Base-by-base conservation (phyloP, 2,329 filamentous ascomycete species). In the Cercospora brassicicola region DNA sequence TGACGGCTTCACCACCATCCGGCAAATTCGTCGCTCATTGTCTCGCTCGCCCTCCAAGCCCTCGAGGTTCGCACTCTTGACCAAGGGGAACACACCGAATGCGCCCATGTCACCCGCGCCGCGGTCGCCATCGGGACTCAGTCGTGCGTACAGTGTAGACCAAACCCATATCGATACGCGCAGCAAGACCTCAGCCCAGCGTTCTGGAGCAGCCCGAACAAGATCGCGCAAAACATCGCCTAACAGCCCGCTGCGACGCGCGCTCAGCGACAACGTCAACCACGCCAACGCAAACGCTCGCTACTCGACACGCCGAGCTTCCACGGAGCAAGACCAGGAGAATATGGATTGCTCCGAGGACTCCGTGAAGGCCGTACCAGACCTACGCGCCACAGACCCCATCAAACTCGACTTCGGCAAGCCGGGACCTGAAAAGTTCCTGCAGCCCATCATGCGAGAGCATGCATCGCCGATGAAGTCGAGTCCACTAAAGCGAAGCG, bases 31-130 rank as follows among this genome's bases (percentile, higher is more conserved):
- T 72, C 91, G 93, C 74, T 97, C 94, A 28, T 85, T 97, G 71
- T 97, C 94, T 66, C 88, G 93, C 75, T 97, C 94, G n/a, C 94
- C 94, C 10, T 97, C 94, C 33, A 96, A 95, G 79, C 84, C 83
- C 53, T 86, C 86, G 66, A 85, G 87, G 74, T 94, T 95, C 67
- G 65, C 78, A 86, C 82, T 96, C 63, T 83, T 87, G 73, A 84
- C 82, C 11, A 81, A 83, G 68, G 81, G 82, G 15, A 79, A 82
- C 59, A 71, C 73, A 57, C 81, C 76, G 10, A 74, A 64, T 65
- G 65, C 69, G 62, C 74, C 78, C 60, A 77, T 81, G 66, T 71
- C 73, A 26, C 71, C 72, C 11, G 68, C 72, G 20, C 74, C 75
- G n/a, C 64, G 69, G 60, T 82, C 82, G 20, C 81, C 82, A 11